phyloP scores from a whole-genome alignment of 1,284 basidiomycete genomes.

The Cryptococcus jaspeensis region DNA sequence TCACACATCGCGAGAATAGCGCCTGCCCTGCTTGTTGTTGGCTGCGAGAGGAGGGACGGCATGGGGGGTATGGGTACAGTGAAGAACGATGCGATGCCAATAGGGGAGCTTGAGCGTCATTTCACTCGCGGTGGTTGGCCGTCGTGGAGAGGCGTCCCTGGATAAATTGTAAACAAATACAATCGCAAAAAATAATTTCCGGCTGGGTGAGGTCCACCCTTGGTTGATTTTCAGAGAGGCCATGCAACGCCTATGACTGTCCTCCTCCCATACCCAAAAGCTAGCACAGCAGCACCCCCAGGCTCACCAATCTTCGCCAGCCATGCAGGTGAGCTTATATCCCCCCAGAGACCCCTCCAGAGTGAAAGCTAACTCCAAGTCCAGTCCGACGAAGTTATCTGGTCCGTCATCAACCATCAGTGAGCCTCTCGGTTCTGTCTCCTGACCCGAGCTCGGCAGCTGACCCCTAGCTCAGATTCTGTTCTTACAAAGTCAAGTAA shows the following conservation, averaged over 20 bases:
- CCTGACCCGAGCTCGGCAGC: neutral
- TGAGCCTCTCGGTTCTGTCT: conserved; percentile 44
- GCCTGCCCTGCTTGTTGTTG: conserved; percentile 34
- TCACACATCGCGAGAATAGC: conserved; percentile 30
- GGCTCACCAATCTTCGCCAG: no score
- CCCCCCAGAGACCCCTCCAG: neutral
- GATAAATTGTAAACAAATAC: conserved; percentile 17
- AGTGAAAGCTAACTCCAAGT: conserved; percentile 18
- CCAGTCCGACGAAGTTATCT: conserved; percentile 94
- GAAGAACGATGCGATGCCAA: neutral
- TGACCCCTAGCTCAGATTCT: conserved; percentile 55
- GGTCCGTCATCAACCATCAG: conserved; percentile 88
- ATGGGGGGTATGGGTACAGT: conserved; percentile 7
- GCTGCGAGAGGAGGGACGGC: conserved; percentile 33
- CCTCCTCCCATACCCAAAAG: no score
- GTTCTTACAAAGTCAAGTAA: conserved; percentile 97
- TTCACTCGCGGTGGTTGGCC: neutral
- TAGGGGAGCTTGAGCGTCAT: neutral
- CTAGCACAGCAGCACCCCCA: no score
- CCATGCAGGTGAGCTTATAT: conserved; percentile 43
- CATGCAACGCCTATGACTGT: neutral
- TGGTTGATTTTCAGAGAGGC: neutral
- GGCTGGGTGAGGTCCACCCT: neutral
- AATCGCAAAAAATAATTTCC: conserved; percentile 16
- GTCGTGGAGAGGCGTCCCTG: neutral